phyloP scores from a whole-genome alignment of 495 filamentous ascomycete genomes.

The Pseudomonodictys pantanalensis region DNA sequence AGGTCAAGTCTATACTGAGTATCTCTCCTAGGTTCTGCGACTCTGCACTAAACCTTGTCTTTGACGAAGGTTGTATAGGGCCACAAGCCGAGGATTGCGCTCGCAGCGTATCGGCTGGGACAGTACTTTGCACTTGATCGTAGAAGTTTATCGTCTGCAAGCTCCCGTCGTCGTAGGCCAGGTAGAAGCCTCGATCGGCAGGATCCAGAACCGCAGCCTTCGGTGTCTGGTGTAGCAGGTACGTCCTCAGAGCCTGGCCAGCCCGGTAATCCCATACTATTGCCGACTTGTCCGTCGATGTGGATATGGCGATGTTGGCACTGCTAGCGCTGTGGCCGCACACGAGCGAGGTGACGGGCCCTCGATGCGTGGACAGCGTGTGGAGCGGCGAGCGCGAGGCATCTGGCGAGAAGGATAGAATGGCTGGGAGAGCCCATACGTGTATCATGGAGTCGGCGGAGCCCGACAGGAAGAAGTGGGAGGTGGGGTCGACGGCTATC shows the following conservation, averaged over 20 bases:
- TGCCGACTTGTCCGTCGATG: conserved; percentile 74
- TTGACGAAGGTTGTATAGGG: conserved; percentile 42
- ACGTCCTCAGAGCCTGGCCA: conserved; percentile 70
- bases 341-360: conserved; percentile 68
- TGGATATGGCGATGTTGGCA: conserved; percentile 73
- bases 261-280: conserved; percentile 87
- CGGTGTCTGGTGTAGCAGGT: conserved; percentile 70
- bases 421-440: conserved; percentile 75
- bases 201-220: conserved; percentile 76
- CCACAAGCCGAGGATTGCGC: conserved; percentile 19
- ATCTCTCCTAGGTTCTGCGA: conserved; percentile 59
- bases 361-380: conserved; percentile 74
- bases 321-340: conserved; percentile 65
- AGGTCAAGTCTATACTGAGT: conserved; percentile 65
- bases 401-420: conserved; percentile 62
- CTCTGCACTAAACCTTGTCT: conserved; percentile 56
- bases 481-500: conserved; percentile 66
- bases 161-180: conserved; percentile 78
- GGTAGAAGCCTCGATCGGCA: conserved; percentile 75
- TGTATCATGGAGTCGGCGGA: conserved; percentile 86
- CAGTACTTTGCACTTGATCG: conserved; percentile 28
- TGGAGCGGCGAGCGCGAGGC: conserved; percentile 52
- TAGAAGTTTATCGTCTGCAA: conserved; percentile 80
- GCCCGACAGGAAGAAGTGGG: conserved; percentile 78
- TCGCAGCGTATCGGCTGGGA: conserved; percentile 21